Evolutionary conservation across 2,329 filamentous ascomycete genomes (phyloP), one percentile per base, ranked within the genome.

Genomic region (Alternaria longipes): DNA sequence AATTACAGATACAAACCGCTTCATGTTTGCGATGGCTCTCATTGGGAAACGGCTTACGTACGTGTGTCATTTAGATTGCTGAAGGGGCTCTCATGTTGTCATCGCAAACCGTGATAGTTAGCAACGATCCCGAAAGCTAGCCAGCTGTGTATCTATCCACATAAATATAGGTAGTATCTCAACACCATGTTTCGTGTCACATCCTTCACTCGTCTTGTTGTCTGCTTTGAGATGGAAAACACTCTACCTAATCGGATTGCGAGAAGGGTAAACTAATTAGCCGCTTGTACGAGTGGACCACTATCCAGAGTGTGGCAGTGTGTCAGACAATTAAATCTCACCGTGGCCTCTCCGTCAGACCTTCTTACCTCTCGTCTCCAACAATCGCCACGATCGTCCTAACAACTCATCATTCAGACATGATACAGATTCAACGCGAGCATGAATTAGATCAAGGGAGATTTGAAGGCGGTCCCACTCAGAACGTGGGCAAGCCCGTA

Each of bases 131-230:
- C 0, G 8, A 20, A 40, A 18, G 38, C 38, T 5, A 40, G 6
- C 34, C 5, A 16, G 3, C 16, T 38, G 7, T 18, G 0, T 38
- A 18, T 6, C 1, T 8, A n/a, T 4, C n/a, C n/a, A n/a, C n/a
- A n/a, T 2, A 18, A 4, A n/a, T n/a, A 9, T 38, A 38, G 16
- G 8, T 1, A n/a, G 16, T 38, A 8, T 4, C 3, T 8, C 16
- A n/a, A n/a, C 36, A 38, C n/a, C n/a, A n/a, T n/a, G n/a, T 5
- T 14, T 6, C 1, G 8, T 40, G 36, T 38, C 3, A 38, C 36
- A n/a, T n/a, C 34, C 16, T n/a, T 1, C 9, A n/a, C 3, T 0
- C 1, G 1, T 38, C 34, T 9, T 38, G 0, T 16, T 38, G 16
- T 4, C 34, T 38, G 6, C 34, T 9, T 18, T n/a, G 7, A 18